Conservation (phyloP, 106 monocot genomes). For the Dioscorea zingiberensis region DNA sequence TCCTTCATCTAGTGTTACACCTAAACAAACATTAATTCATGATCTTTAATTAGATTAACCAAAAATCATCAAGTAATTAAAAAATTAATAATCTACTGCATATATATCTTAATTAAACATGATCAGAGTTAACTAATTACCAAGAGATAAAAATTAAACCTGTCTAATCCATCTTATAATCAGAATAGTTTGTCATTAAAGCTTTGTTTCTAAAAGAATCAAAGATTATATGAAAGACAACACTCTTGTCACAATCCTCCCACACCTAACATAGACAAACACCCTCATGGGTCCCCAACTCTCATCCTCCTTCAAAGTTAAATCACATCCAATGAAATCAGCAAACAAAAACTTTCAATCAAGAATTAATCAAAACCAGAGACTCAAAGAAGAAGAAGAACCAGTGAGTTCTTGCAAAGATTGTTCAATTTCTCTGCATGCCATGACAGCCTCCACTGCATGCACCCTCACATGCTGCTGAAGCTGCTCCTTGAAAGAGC, state of each 20-base stretch:
- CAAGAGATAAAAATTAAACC: no score
- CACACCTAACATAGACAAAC: conserved; percentile 14
- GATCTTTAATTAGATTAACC: no score
- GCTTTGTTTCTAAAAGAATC: neutral
- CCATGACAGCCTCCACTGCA: conserved; percentile 95
- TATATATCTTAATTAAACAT: no score
- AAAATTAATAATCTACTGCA: no score
- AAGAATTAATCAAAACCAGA: neutral
- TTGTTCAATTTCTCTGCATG: conserved; percentile 90
- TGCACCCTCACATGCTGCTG: conserved; percentile 94
- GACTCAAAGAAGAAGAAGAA: conserved; percentile 1
- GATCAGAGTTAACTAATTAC: no score
- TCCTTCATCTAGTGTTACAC: conserved; percentile 76
- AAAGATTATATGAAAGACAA: neutral
- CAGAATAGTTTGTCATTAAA: no score
- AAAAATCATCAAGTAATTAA: no score
- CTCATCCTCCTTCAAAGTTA: neutral
- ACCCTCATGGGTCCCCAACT: neutral
- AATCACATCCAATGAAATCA: neutral
- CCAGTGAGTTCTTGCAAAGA: conserved; percentile 87
- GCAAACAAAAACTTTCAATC: neutral
- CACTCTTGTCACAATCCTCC: neutral
- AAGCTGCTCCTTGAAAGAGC: conserved; percentile 91
- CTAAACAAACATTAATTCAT: conserved; percentile 17
- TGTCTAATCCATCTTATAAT: no score